phyloP scores from a whole-genome alignment of 805 yeast genomes.

The Candida boidinii region DNA sequence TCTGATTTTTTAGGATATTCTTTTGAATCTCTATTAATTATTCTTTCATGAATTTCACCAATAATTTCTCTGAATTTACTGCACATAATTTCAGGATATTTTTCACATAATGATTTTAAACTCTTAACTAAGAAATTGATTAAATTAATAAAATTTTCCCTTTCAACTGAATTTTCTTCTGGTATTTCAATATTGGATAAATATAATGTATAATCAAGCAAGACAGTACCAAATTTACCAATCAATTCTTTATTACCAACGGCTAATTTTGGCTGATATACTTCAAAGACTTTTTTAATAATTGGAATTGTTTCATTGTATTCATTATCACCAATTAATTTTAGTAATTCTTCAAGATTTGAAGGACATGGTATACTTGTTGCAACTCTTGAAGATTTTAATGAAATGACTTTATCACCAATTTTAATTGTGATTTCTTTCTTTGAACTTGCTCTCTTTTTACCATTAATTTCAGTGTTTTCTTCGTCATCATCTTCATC shows the following conservation, averaged over 20 bases:
- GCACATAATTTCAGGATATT: constrained; percentile 56
- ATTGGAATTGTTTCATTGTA: constrained; percentile 35
- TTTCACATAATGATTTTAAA: constrained; percentile 52
- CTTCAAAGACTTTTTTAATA: constrained; percentile 46
- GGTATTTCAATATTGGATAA: constrained; percentile 30
- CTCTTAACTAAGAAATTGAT: constrained; percentile 31
- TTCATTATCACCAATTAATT: constrained; percentile 23
- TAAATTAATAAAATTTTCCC: constrained; percentile 20
- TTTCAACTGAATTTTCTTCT: constrained; percentile 10
- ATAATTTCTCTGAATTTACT: constrained; percentile 53
- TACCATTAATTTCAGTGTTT: too few species aligned
- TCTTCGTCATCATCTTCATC: constrained; percentile 18
- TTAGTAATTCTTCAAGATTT: constrained; percentile 33
- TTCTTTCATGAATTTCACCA: constrained; percentile 43
- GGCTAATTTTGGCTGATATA: constrained; percentile 69
- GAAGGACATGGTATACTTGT: constrained; percentile 36
- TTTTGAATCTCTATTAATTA: constrained; percentile 25
- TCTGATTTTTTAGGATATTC: constrained; percentile 40
- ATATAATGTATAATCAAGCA: constrained; percentile 54
- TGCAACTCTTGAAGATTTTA: constrained; percentile 8
- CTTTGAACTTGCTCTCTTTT: constrained; percentile 3
- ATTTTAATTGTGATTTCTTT: constrained; percentile 20
- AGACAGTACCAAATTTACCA: constrained; percentile 51
- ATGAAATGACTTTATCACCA: constrained; percentile 22
- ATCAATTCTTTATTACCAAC: constrained; percentile 74